These are phyloP conservation scores for Cladosporium oxysporum DNA, from an alignment of 2,329 filamentous ascomycete species.

Conservation along the genomic window DNA sequence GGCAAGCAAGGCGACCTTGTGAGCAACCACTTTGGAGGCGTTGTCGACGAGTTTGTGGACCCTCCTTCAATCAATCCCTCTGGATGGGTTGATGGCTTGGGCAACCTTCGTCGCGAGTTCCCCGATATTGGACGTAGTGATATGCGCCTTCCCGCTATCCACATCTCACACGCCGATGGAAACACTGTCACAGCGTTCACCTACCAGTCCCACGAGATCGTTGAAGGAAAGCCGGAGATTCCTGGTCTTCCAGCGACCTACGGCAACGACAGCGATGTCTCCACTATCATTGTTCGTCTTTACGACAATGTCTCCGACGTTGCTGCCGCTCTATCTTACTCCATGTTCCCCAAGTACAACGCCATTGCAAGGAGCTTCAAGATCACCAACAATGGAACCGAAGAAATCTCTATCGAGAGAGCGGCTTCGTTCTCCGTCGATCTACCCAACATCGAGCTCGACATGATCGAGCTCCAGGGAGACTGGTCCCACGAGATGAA, in stretches of 20 bases:
- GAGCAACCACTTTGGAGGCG: slow-evolving; percentile 63
- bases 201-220: slow-evolving; percentile 59
- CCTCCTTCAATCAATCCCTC: slow-evolving; percentile 41
- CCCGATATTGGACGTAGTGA: slow-evolving; percentile 66
- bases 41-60: slow-evolving; percentile 54
- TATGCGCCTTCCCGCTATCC: slow-evolving; percentile 62
- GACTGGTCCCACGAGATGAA: slow-evolving; percentile 65
- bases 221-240: slow-evolving; percentile 58
- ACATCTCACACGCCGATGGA: slow-evolving; percentile 60
- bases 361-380: slow-evolving; percentile 63
- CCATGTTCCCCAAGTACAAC: slow-evolving; percentile 63
- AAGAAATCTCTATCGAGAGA: slow-evolving; percentile 56
- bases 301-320: slow-evolving; percentile 62
- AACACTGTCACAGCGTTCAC: slow-evolving; percentile 60
- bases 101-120: slow-evolving; percentile 61
- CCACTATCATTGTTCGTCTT: slow-evolving; percentile 59
- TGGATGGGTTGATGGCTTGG: slow-evolving; percentile 57
- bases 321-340: slow-evolving; percentile 62
- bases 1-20: slow-evolving; percentile 58
- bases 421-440: slow-evolving; percentile 64
- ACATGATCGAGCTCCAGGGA: slow-evolving; percentile 63
- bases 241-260: slow-evolving; percentile 62
- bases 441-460: slow-evolving; percentile 60
- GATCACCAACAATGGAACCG: slow-evolving; percentile 60
- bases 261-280: slow-evolving; percentile 57